Percentiles rank a stretch among this genome's conserved stretches.
Evolutionary conservation across 2,329 filamentous ascomycete genomes (phyloP).

Genomic region (Sporothrix pallida): DNA sequence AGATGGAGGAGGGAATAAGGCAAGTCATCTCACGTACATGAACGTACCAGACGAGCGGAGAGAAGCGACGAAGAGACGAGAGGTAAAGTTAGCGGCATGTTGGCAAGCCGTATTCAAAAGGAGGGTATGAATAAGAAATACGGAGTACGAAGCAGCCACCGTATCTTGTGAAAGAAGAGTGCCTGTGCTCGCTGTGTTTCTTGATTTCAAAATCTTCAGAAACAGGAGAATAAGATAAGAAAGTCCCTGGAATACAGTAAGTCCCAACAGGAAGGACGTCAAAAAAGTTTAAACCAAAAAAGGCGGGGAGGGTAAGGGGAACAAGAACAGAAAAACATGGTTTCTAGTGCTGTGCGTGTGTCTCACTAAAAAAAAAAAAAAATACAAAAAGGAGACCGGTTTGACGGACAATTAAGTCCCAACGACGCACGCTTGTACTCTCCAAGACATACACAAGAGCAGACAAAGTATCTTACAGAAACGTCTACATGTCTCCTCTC

Average conservation of each 20-base stretch:
- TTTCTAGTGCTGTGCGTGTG: not conserved
- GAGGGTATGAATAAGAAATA: conserved; percentile 12
- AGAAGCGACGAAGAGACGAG: not conserved
- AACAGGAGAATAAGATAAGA: not conserved
- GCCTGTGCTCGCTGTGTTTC: no score
- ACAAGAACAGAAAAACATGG: not conserved
- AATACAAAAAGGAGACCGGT: not conserved
- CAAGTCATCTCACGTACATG: conserved; percentile 24
- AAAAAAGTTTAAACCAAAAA: conserved; percentile 16
- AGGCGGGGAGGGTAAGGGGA: conserved; percentile 27
- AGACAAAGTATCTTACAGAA: not conserved
- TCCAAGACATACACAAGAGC: not conserved
- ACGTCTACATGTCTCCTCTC: not conserved
- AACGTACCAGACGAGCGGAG: conserved; percentile 14
- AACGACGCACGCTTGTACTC: not conserved
- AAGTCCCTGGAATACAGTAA: no score
- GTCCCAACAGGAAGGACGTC: not conserved
- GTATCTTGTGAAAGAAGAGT: not conserved
- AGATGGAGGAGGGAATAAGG: not conserved
- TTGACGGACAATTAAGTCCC: not conserved
- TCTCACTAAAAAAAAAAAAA: not conserved
- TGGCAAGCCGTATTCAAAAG: not conserved
- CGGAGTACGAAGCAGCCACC: not conserved
- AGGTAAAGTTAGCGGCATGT: not conserved
- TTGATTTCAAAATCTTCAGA: not conserved